A percentile compares a stretch with the other conserved stretches of the same genome.
phyloP scores from a whole-genome alignment of 139 green algal genomes.

The Ettlia oleoabundans region DNA sequence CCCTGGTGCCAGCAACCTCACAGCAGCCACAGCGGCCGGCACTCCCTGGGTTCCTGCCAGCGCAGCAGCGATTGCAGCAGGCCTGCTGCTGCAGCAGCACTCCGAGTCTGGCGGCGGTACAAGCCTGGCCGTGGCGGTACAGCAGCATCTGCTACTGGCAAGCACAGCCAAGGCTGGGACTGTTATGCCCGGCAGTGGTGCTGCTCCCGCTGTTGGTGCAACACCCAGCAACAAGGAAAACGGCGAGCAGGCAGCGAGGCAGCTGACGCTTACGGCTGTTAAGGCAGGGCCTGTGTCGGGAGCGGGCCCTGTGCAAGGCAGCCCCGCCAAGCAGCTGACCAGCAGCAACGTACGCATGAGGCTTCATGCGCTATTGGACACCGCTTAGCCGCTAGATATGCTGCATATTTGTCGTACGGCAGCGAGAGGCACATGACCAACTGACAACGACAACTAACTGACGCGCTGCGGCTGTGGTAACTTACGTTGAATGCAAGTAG shows the following conservation, averaged over 20 bases:
- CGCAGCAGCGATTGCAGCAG: neutral
- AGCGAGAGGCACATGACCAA: too few relatives aligned
- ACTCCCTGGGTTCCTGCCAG: neutral
- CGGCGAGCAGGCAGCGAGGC: neutral
- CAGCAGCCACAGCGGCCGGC: conserved; percentile 3
- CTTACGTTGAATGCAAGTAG: too few relatives aligned
- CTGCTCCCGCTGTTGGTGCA: neutral
- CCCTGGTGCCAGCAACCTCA: too few relatives aligned
- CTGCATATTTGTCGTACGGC: too few relatives aligned
- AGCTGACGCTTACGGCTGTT: conserved; percentile 11
- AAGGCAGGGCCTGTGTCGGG: neutral
- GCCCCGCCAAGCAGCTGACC: conserved; percentile 17
- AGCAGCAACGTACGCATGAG: conserved; percentile 41
- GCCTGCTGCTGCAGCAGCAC: neutral
- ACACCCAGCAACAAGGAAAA: neutral
- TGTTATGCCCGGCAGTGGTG: too few relatives aligned
- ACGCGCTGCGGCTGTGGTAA: too few relatives aligned
- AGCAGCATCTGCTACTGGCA: conserved; percentile 29
- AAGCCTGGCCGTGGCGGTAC: neutral
- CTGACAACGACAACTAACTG: too few relatives aligned
- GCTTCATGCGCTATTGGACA: conserved; percentile 46
- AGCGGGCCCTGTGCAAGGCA: neutral
- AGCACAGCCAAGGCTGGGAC: conserved; percentile 7
- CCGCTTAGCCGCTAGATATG: neutral
- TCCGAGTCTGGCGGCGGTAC: conserved; percentile 2